These are phyloP conservation scores for Suhomyces bolitotheri DNA, from an alignment of 1,139 yeast species.

Conservation along the genomic window DNA sequence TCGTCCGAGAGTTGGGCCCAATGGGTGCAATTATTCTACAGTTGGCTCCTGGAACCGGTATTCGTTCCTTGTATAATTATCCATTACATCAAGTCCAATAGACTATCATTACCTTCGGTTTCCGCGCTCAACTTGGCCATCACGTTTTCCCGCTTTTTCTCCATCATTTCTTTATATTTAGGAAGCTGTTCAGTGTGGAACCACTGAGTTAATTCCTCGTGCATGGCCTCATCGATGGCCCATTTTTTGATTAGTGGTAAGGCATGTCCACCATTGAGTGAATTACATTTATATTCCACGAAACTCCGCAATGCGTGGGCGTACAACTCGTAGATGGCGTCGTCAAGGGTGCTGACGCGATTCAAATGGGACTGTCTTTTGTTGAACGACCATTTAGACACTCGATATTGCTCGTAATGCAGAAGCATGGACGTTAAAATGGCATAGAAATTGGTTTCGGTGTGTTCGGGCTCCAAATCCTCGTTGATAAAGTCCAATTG, in stretches of 20 bases:
- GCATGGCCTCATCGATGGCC: conserved; percentile 38
- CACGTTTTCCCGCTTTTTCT: conserved; percentile 29
- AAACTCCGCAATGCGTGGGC: conserved; percentile 27
- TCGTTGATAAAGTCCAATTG: conserved; percentile 27
- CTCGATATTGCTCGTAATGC: conserved; percentile 24
- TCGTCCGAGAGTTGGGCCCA: no score
- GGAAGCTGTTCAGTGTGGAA: conserved; percentile 23
- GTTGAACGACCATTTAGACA: conserved; percentile 31
- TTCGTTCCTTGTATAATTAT: no score
- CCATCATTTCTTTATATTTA: conserved; percentile 26
- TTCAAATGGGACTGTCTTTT: conserved; percentile 11
- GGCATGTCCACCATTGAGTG: conserved; percentile 33
- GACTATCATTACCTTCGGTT: conserved; percentile 32
- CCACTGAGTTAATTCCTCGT: conserved; percentile 23
- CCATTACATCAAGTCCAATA: conserved; percentile 38
- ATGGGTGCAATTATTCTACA: no score
- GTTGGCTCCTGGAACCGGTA: no score
- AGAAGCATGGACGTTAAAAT: conserved; percentile 24
- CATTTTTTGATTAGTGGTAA: conserved; percentile 38
- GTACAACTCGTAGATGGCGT: conserved; percentile 27
- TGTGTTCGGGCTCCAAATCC: conserved; percentile 15
- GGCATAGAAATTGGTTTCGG: conserved; percentile 25
- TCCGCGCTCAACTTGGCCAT: conserved; percentile 27
- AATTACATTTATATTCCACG: conserved; percentile 31
- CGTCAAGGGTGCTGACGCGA: conserved; percentile 19